These are phyloP conservation scores for Pseudopithomyces maydicus DNA, from an alignment of 2,329 filamentous ascomycete species.

Conservation along the genomic window DNA sequence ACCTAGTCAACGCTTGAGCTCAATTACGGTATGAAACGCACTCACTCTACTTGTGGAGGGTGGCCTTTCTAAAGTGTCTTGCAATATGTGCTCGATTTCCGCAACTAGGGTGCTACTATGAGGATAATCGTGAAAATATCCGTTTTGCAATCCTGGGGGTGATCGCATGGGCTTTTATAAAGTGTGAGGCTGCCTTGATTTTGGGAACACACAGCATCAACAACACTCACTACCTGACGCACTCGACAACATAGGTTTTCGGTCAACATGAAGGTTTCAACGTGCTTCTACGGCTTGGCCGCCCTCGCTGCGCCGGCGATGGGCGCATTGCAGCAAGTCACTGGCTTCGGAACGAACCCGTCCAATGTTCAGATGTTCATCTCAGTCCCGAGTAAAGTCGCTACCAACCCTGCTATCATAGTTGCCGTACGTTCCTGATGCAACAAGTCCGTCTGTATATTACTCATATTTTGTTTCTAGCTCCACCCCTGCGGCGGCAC, in stretches of 20 bases:
- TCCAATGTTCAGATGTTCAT: conserved; percentile 60
- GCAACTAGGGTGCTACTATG: neutral
- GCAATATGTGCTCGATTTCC: neutral
- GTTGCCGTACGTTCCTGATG: conserved; percentile 57
- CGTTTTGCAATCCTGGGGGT: neutral
- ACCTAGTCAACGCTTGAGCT: neutral
- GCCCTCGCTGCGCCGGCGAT: neutral
- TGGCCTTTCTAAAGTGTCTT: neutral
- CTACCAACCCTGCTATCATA: conserved; percentile 56
- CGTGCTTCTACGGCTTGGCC: neutral
- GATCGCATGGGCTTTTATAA: neutral
- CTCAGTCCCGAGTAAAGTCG: conserved; percentile 50
- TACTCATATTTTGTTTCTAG: conserved; percentile 14
- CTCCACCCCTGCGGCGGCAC: conserved; percentile 35
- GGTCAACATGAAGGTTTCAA: neutral
- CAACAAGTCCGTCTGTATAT: neutral
- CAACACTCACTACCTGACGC: neutral
- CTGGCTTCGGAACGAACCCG: conserved; percentile 48
- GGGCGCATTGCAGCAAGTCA: conserved; percentile 39
- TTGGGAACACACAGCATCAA: neutral
- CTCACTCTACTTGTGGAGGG: neutral
- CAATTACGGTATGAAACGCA: neutral
- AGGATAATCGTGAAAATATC: neutral
- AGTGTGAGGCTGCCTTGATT: neutral
- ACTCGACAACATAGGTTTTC: neutral